Conservation (phyloP, 2,329 filamentous ascomycete genomes). For the Coniosporium tulheliwenetii region DNA sequence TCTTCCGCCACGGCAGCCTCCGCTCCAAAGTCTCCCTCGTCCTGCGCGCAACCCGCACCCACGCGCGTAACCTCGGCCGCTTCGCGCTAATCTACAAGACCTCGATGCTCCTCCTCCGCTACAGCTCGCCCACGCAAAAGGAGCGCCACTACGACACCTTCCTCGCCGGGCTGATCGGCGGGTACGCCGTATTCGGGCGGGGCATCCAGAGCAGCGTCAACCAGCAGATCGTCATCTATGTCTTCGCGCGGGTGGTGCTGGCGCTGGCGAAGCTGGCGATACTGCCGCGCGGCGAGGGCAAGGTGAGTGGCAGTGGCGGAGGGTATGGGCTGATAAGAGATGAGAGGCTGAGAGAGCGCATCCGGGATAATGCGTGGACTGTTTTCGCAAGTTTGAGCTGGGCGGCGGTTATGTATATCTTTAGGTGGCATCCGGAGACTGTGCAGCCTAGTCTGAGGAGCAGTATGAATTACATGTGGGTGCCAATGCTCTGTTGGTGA, state of each 20-base stretch:
- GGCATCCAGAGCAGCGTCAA: conserved; percentile 64
- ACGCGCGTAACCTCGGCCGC: conserved; percentile 79
- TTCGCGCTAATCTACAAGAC: conserved; percentile 88
- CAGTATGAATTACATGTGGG: conserved; percentile 97
- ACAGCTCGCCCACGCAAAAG: conserved; percentile 28
- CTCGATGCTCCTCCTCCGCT: conserved; percentile 58
- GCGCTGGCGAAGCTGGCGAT: conserved; percentile 72
- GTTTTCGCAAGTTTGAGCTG: conserved; percentile 83
- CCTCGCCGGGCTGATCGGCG: conserved; percentile 72
- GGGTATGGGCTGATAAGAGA: conserved; percentile 24
- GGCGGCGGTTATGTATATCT: conserved; percentile 91
- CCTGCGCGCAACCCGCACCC: conserved; percentile 72
- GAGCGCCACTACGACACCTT: conserved; percentile 69
- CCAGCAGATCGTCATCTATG: conserved; percentile 97
- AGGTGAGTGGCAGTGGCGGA: conserved; percentile 20
- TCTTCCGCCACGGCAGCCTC: conserved; percentile 77
- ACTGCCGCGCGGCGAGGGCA: conserved; percentile 34
- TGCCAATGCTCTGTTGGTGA: conserved; percentile 9
- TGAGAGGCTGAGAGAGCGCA: conserved; percentile 17
- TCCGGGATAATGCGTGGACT: conserved; percentile 64
- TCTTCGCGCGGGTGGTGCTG: conserved; percentile 81
- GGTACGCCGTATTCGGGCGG: conserved; percentile 85
- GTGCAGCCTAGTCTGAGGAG: conserved; percentile 81
- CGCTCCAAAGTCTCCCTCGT: conserved; percentile 66
- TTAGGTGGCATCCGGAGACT: conserved; percentile 79